Conservation (phyloP, 2,329 filamentous ascomycete species). For the Xylariaceae sp. region DNA sequence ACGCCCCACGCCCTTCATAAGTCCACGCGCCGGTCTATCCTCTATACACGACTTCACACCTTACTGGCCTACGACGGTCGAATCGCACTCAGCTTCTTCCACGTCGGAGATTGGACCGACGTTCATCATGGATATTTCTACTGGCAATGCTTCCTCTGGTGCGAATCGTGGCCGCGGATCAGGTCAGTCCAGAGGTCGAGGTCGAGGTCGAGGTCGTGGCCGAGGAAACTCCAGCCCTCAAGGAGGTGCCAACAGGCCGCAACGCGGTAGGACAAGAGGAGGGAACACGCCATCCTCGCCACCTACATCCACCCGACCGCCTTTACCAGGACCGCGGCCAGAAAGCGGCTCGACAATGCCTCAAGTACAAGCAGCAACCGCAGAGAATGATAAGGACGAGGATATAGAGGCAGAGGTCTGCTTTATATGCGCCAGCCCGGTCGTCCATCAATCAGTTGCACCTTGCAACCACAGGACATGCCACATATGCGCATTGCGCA, state of each 20-base stretch:
- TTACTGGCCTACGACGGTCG: no score
- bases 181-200: constrained; percentile 37
- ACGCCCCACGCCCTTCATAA: no score
- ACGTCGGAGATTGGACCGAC: constrained; percentile 8
- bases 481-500: constrained; percentile 87
- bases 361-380: constrained; percentile 9
- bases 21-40: no score
- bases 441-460: constrained; percentile 81
- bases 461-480: constrained; percentile 97
- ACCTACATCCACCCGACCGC: constrained; percentile 15
- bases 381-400: constrained; percentile 42
- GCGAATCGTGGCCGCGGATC: constrained; percentile 29
- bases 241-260: constrained; percentile 36
- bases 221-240: constrained; percentile 25
- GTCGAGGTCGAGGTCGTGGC: constrained; percentile 41
- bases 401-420: constrained; percentile 75
- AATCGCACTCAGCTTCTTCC: no score
- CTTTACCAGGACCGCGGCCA: constrained; percentile 3
- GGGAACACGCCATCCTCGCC: constrained; percentile 18
- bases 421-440: constrained; percentile 93
- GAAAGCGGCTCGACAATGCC: constrained; percentile 9
- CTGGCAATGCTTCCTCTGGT: constrained; percentile 12
- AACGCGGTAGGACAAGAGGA: constrained; percentile 31
- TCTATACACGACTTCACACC: no score
- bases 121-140: constrained; percentile 4